Conservation (phyloP, 768 basidiomycete species). For the Galerina sulciceps region DNA sequence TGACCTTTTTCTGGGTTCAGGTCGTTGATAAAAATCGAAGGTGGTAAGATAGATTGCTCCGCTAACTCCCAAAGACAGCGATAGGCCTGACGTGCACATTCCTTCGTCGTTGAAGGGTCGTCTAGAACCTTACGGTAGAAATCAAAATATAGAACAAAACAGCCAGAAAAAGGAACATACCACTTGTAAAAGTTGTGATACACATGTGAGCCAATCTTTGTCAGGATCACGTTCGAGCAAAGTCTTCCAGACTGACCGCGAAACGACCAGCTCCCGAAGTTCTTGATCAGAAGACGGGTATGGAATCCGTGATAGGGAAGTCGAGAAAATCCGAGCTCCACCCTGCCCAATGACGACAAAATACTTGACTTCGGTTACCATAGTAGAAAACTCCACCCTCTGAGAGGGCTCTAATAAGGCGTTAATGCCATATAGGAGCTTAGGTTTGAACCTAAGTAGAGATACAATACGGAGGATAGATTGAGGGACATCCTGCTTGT, state of each 20-base stretch:
- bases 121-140: conserved; percentile 10
- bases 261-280: neutral
- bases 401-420: conserved; percentile 4
- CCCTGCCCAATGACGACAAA: conserved; percentile 11
- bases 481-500: neutral
- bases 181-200: conserved; percentile 22
- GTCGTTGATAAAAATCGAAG: conserved; percentile 24
- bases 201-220: conserved; percentile 12
- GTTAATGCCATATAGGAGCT: conserved; percentile 16
- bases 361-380: conserved; percentile 9
- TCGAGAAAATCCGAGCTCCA: conserved; percentile 9
- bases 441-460: conserved; percentile 6
- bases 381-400: conserved; percentile 16
- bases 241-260: neutral
- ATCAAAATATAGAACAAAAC: neutral
- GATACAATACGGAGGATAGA: conserved; percentile 10
- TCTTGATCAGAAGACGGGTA: conserved; percentile 1
- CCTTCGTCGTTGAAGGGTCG: conserved; percentile 9
- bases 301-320: neutral
- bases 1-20: conserved; percentile 6
- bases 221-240: conserved; percentile 4
- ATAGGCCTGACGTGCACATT: conserved; percentile 4
- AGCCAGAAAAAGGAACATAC: conserved; percentile 4
- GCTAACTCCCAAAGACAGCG: conserved; percentile 21
- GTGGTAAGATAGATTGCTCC: conserved; percentile 21